Conservation (phyloP, 768 basidiomycete species). For the Leccinum variicolor region DNA sequence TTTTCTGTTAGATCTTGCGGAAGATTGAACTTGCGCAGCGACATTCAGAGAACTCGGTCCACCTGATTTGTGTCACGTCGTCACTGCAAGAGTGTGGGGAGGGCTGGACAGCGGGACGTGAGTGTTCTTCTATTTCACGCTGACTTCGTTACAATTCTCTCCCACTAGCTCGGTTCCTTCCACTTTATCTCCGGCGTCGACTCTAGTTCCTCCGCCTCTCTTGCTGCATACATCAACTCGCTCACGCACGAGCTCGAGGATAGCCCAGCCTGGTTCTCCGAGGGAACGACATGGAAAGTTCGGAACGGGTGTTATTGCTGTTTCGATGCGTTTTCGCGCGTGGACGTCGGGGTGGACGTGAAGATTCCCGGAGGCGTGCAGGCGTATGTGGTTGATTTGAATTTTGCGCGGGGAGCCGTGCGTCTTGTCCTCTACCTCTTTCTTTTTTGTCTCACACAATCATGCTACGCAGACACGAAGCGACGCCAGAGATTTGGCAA, state of each 20-base stretch:
- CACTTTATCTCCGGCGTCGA: conserved; percentile 99
- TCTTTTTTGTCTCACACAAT: not conserved
- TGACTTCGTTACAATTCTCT: not conserved
- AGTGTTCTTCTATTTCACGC: conserved; percentile 28
- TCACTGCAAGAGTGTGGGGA: conserved; percentile 89
- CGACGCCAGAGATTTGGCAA: conserved; percentile 92
- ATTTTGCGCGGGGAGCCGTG: conserved; percentile 94
- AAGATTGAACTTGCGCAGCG: conserved; percentile 43
- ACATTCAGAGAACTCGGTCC: conserved; percentile 97
- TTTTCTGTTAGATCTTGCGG: too few species aligned
- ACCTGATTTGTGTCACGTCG: conserved; percentile 93
- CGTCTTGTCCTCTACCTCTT: conserved; percentile 23
- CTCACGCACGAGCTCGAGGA: conserved; percentile 96
- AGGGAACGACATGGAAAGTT: conserved; percentile 84
- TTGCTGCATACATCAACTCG: conserved; percentile 98
- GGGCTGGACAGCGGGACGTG: conserved; percentile 83
- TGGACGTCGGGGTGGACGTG: conserved; percentile 95
- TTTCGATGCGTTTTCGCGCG: conserved; percentile 97
- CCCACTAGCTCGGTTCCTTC: conserved; percentile 81
- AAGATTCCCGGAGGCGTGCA: conserved; percentile 97
- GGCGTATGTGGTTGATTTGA: conserved; percentile 89
- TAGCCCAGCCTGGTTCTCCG: conserved; percentile 87
- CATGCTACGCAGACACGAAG: conserved; percentile 57
- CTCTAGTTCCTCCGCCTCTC: conserved; percentile 93
- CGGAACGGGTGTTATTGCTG: conserved; percentile 93